Percentiles rank a stretch among this genome's conserved stretches.
Conservation (phyloP, 176 grass and related monocot species). For the Metroxylon sagu region DNA sequence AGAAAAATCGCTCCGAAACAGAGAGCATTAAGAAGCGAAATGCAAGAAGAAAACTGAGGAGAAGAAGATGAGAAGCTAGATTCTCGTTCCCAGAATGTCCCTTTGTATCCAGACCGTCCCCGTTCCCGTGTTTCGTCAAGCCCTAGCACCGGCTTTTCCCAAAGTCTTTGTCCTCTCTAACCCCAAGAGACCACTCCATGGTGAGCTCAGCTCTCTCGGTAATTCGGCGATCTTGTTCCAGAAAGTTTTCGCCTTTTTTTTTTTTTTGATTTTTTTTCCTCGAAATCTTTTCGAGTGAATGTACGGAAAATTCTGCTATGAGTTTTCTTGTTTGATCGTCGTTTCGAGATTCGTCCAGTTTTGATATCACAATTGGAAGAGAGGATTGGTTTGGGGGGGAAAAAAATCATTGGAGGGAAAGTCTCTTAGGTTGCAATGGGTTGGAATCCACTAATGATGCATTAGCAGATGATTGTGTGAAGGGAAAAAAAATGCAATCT, state of each 20-base stretch:
- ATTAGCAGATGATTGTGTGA: slow-evolving; percentile 25
- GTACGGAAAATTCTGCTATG: too few species aligned
- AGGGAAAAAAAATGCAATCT: slow-evolving; percentile 21
- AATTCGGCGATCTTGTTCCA: too few species aligned
- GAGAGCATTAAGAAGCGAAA: too few species aligned
- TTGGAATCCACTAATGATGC: slow-evolving; percentile 34
- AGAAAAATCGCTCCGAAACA: too few species aligned
- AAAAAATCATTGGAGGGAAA: slow-evolving; percentile 15
- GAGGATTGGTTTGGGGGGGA: not conserved
- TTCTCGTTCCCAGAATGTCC: not conserved
- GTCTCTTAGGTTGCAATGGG: slow-evolving; percentile 19
- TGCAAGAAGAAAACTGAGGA: too few species aligned
- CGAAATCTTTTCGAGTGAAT: not conserved
- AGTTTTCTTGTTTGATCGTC: not conserved
- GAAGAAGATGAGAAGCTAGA: too few species aligned
- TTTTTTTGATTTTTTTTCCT: not conserved
- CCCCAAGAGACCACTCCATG: too few species aligned
- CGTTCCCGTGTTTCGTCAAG: not conserved
- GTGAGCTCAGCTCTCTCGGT: not conserved
- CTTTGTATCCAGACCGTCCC: not conserved
- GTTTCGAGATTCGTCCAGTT: not conserved
- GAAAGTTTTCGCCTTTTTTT: too few species aligned
- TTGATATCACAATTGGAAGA: not conserved
- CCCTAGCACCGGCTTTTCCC: not conserved
- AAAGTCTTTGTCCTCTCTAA: not conserved